Conservation (phyloP, 2,329 filamentous ascomycete species). For the Arthroderma sp. region DNA sequence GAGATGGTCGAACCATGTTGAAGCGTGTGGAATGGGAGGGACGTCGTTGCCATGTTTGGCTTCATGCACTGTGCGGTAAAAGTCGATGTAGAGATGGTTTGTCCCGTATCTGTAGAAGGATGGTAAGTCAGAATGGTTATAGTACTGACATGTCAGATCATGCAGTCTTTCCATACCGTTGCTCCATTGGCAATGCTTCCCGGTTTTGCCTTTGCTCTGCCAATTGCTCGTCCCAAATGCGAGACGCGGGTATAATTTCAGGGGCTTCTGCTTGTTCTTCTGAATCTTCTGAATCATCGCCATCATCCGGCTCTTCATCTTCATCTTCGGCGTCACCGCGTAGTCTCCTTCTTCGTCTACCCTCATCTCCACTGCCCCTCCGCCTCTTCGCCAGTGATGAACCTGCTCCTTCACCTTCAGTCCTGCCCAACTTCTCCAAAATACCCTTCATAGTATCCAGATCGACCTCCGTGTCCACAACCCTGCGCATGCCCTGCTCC, state of each 20-base stretch:
- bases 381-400: slow-evolving; percentile 22
- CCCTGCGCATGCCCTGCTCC: slow-evolving; percentile 44
- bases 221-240: slow-evolving; percentile 24
- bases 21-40: slow-evolving; percentile 41
- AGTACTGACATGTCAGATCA: slow-evolving; percentile 7
- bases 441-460: slow-evolving; percentile 32
- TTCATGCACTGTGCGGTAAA: slow-evolving; percentile 50
- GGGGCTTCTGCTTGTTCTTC: slow-evolving; percentile 29
- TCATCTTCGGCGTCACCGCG: slow-evolving; percentile 14
- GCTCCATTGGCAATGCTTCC: slow-evolving; percentile 25
- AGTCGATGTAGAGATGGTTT: slow-evolving; percentile 48
- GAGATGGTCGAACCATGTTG: slow-evolving; percentile 47
- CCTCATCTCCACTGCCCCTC: slow-evolving; percentile 14
- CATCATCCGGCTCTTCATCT: slow-evolving; percentile 23
- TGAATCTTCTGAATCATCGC: slow-evolving; percentile 28
- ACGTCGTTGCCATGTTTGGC: slow-evolving; percentile 41
- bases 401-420: slow-evolving; percentile 11
- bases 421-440: slow-evolving; percentile 32
- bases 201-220: slow-evolving; percentile 24
- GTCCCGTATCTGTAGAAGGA: slow-evolving; percentile 36
- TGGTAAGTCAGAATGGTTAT: background rate
- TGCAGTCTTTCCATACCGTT: slow-evolving; percentile 21
- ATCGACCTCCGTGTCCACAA: slow-evolving; percentile 44
- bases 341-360: slow-evolving; percentile 25
- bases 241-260: slow-evolving; percentile 21